Base-by-base conservation (phyloP, 352 stramenopile species). In the Phytophthora boehmeriae region DNA sequence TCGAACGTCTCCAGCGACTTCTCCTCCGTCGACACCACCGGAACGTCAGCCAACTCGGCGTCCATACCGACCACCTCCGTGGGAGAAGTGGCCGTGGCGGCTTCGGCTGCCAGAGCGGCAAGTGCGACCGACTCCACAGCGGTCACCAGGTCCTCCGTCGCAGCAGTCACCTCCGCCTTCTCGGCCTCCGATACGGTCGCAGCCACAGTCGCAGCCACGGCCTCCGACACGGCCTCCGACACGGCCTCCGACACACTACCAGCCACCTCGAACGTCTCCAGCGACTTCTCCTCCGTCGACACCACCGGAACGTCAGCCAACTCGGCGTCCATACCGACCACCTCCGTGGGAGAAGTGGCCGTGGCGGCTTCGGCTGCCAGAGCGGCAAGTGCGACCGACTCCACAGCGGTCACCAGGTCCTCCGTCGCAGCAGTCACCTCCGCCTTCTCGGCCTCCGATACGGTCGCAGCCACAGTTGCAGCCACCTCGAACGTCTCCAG, bases 231-330 rank as follows among this genome's bases (percentile, higher is more conserved):
- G 22, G 42, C 35, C 11, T 35, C 41, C 4, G 30, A 42, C 39
- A n/a, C n/a, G n/a, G n/a, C n/a, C n/a, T n/a, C n/a, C n/a, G 36
- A 45, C 4, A 54, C 45, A 62, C 54, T 41, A 32, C 32, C 25
- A 46, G 45, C 43, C 1, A 17, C 44, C 44, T 17, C 43, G 16
- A 3, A 39, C 5, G 28, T 28, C 8, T n/a, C 27, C 30, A 36
- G 30, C 11, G 30, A 11, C 30, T 36, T 11, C 16, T 34, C 4
- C 17, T 44, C 38, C 27, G 13, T 48, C 30, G n/a, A 5, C 11
- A 34, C 53, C 5, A 27, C 30, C 30, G 11, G 30, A 36, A 11
- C 11, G 30, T 36, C 30, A 36, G 11, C 30, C 30, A 36, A 6
- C 30, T 11, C 13, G n/a, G n/a, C n/a, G n/a, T n/a, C n/a, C n/a